phyloP scores from a whole-genome alignment of 2,329 filamentous ascomycete genomes.

The Alternaria sp. region DNA sequence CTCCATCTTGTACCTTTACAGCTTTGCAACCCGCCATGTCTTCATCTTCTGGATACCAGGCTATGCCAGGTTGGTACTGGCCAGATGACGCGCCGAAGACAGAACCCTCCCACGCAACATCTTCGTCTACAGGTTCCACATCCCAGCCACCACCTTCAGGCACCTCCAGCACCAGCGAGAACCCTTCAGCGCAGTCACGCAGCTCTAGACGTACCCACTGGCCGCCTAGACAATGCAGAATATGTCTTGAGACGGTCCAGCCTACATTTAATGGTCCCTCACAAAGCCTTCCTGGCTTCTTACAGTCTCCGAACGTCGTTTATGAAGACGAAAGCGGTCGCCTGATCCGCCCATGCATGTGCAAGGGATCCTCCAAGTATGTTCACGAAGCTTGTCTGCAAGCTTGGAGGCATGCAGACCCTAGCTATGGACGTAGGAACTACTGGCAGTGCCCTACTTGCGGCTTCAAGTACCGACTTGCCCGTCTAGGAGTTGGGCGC shows the following conservation, averaged over 20 bases:
- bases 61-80: conserved; percentile 58
- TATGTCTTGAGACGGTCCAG: conserved; percentile 79
- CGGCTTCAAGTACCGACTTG: conserved; percentile 80
- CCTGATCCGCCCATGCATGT: conserved; percentile 88
- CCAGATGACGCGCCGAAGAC: conserved; percentile 56
- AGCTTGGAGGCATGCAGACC: conserved; percentile 80
- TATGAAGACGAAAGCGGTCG: conserved; percentile 81
- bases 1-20: conserved; percentile 13
- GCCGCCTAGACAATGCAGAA: conserved; percentile 80
- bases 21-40: conserved; percentile 47
- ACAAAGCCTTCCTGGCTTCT: conserved; percentile 63
- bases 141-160: conserved; percentile 25
- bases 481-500: conserved; percentile 77
- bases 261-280: conserved; percentile 67
- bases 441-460: conserved; percentile 92
- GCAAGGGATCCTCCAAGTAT: conserved; percentile 91
- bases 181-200: conserved; percentile 27
- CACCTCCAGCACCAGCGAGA: conserved; percentile 24
- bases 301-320: conserved; percentile 67
- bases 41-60: conserved; percentile 52
- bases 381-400: conserved; percentile 92
- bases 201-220: conserved; percentile 61
- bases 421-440: conserved; percentile 69
- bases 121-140: conserved; percentile 27
- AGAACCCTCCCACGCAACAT: conserved; percentile 24